A percentile compares a stretch with the other conserved stretches of the same genome.
These are phyloP conservation scores for Cladophialophora exuberans DNA, from an alignment of 2,329 filamentous ascomycete genomes.

Conservation along the genomic window DNA sequence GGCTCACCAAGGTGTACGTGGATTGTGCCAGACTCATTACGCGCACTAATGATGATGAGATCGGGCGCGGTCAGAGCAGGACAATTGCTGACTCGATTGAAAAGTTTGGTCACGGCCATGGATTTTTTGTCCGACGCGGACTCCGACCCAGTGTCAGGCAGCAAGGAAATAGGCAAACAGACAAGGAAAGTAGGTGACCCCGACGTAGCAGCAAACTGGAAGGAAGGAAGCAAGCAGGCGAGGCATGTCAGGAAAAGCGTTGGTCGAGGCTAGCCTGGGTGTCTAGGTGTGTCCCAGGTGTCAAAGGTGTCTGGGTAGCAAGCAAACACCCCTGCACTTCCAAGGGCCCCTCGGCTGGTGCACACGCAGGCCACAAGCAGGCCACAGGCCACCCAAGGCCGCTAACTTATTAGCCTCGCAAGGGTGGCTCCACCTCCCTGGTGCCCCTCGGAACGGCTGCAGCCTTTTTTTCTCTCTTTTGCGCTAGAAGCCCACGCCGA, in stretches of 20 bases:
- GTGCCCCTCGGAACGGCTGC: constrained; percentile 9
- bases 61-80: not conserved
- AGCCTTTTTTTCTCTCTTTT: constrained; percentile 14
- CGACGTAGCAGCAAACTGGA: too few species aligned
- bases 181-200: too few species aligned
- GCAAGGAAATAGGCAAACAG: too few species aligned
- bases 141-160: not conserved
- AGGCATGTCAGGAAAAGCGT: too few species aligned
- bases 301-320: not conserved
- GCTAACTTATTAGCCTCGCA: not conserved
- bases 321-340: constrained; percentile 7
- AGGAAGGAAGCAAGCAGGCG: too few species aligned
- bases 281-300: too few species aligned
- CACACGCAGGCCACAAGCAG: too few species aligned
- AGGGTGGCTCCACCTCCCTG: constrained; percentile 8
- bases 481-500: constrained; percentile 17
- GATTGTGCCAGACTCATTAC: constrained; percentile 1
- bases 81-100: constrained; percentile 1
- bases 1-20: constrained; percentile 1
- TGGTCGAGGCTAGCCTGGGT: too few species aligned
- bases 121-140: too few species aligned
- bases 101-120: too few species aligned
- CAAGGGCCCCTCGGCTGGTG: not conserved
- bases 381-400: constrained; percentile 4
- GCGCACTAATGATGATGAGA: not conserved